A percentile compares a stretch with the other conserved stretches of the same genome.
These are phyloP conservation scores for Delitschia confertaspora DNA, from an alignment of 495 filamentous ascomycete genomes.

Conservation along the genomic window DNA sequence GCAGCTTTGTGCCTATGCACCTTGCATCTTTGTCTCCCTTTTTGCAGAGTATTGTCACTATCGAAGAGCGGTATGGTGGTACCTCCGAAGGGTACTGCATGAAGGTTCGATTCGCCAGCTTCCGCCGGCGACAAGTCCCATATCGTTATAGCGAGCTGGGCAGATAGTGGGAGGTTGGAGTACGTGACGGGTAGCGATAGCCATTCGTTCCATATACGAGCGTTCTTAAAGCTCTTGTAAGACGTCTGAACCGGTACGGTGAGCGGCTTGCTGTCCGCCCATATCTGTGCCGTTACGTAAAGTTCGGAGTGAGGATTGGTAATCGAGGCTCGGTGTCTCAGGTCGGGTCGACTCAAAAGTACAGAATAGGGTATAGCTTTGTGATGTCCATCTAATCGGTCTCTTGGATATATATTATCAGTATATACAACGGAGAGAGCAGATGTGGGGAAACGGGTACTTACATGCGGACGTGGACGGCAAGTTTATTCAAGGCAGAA, in stretches of 20 bases:
- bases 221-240: constrained; percentile 76
- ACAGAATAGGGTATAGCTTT: constrained; percentile 68
- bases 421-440: not conserved
- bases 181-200: constrained; percentile 76
- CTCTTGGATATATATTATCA: constrained; percentile 43
- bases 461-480: constrained; percentile 74
- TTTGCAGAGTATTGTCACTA: constrained; percentile 77
- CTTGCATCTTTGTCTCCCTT: constrained; percentile 85
- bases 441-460: constrained; percentile 6
- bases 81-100: constrained; percentile 85
- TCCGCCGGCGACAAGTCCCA: constrained; percentile 86
- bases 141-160: constrained; percentile 83
- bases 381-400: constrained; percentile 79
- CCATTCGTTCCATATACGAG: constrained; percentile 93
- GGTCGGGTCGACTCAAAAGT: constrained; percentile 63
- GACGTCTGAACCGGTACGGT: constrained; percentile 86
- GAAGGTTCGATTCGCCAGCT: constrained; percentile 52
- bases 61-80: constrained; percentile 89
- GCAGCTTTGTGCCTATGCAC: constrained; percentile 73
- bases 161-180: constrained; percentile 63
- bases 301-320: constrained; percentile 67
- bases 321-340: constrained; percentile 79
- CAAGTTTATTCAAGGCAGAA: constrained; percentile 57
- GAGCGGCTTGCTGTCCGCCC: constrained; percentile 90
- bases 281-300: constrained; percentile 85